A percentile compares a stretch with the other conserved stretches of the same genome.
phyloP scores from a whole-genome alignment of 163 green algal genomes.

The Coccomyxa subellipsoidea region DNA sequence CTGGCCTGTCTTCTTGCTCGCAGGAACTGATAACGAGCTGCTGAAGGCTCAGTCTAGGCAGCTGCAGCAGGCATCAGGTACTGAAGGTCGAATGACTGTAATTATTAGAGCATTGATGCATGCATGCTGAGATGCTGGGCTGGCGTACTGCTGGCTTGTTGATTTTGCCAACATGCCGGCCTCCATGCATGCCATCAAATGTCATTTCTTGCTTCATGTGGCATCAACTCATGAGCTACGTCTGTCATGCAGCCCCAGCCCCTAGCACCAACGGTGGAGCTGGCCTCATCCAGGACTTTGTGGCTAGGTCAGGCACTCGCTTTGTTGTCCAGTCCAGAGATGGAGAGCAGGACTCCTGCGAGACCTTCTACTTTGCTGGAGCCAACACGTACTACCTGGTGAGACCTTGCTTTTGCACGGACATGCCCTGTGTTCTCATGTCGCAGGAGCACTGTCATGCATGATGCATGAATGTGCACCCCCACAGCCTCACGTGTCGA shows the following conservation, averaged over 20 bases:
- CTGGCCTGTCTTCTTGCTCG: background rate
- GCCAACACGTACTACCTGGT: conserved; percentile 34
- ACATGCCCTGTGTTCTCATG: background rate
- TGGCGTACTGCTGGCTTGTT: background rate
- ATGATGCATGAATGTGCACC: background rate
- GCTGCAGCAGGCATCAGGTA: background rate
- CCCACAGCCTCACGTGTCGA: too few species aligned
- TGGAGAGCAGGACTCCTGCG: conserved; percentile 8
- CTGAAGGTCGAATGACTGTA: too few species aligned
- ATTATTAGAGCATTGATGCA: too few species aligned
- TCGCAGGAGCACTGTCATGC: background rate
- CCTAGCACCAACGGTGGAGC: background rate
- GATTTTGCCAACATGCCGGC: background rate
- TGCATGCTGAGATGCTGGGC: too few species aligned
- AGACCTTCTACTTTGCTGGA: conserved; percentile 32
- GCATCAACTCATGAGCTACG: background rate
- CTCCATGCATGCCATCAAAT: background rate
- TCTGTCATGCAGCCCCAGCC: background rate
- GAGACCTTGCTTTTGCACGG: background rate
- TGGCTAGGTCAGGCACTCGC: conserved; percentile 14
- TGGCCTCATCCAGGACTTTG: conserved; percentile 19
- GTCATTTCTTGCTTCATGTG: background rate
- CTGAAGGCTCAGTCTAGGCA: background rate
- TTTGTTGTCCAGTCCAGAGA: conserved; percentile 12
- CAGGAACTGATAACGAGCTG: background rate